These are phyloP conservation scores for Trichosporon faecale DNA, from an alignment of 1,284 basidiomycete species.

Conservation along the genomic window DNA sequence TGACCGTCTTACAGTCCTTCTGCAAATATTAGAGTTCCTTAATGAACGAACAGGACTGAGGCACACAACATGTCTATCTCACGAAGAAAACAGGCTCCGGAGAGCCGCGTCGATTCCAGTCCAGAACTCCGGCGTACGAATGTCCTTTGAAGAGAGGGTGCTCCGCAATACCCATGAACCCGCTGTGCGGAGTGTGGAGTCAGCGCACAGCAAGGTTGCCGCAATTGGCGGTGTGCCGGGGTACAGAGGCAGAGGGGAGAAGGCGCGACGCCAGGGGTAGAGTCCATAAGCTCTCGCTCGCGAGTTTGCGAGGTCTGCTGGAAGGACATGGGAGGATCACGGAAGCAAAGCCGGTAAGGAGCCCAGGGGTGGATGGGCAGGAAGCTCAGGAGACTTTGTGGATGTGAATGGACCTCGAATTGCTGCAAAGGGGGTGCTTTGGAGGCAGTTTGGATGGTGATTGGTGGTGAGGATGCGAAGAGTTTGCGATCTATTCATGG, in stretches of 20 bases:
- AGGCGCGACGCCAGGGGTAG: conserved; percentile 1
- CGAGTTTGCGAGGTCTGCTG: neutral
- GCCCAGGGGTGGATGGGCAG: neutral
- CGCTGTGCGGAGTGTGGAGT: neutral
- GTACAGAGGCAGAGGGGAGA: neutral
- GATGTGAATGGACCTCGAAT: conserved; percentile 7
- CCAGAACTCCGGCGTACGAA: neutral
- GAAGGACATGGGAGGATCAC: neutral
- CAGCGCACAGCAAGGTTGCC: neutral
- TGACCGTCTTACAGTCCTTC: neutral
- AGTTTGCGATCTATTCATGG: neutral
- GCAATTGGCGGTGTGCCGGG: neutral
- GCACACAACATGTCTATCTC: neutral
- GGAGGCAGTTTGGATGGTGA: neutral
- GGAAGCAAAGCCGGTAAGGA: neutral
- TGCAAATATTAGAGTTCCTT: neutral
- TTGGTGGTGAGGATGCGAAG: neutral
- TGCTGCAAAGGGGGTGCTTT: conserved; percentile 1
- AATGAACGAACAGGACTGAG: neutral
- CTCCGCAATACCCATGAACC: neutral
- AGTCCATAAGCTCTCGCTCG: no score
- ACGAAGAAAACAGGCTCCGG: neutral
- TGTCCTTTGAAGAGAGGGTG: neutral
- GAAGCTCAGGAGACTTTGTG: neutral
- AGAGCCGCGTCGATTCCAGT: neutral